Base-by-base conservation (phyloP, 2,329 filamentous ascomycete species). In the Fusarium sp. region DNA sequence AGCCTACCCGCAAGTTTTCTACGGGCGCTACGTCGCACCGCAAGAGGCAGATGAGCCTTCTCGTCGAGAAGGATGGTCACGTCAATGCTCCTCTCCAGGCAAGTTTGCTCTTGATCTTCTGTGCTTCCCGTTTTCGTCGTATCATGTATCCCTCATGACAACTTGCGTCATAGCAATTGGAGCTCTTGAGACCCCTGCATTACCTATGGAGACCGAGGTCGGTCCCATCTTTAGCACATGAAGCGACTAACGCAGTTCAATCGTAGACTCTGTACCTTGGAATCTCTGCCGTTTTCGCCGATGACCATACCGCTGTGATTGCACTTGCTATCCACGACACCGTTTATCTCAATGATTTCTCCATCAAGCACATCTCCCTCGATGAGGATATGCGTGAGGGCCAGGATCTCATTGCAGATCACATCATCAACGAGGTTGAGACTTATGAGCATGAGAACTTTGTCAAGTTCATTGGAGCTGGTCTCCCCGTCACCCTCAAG, bases 381-480 rank as follows among this genome's bases (percentile, higher is more conserved):
- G 81, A 83, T 14, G 81, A 85, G 48, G 78, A 81, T 26, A 76
- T 83, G 59, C 79, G 79, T 30, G 78, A 80, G 57, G 80, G 81
- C 38, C 79, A 85, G 24, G 85, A 88, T 61, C 80, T 83, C 60
- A 86, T 92, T 38, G 87, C 87, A 24, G 86, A 92, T 60, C 88
- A 89, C 71, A 83, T 95, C 48, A 82, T 93, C 68, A 71, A 78
- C 0, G 84, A 88, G 53, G 82, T 93, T 35, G 80, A 86, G 38
- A 78, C 82, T 28, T 95, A 94, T 74, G 89, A 91, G 72, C 83
- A 88, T 45, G 84, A 88, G 18, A 91, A 94, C 78, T 83, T 90
- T 63, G 89, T 90, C 83, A 96, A 95, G 81, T 92, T 95, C 74
- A 86, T 94, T 26, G 93, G 93, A 13, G 88, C 90, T 26, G 92